Percentiles rank a stretch among this genome's conserved stretches.
These are phyloP conservation scores for Betula pendula DNA, from an alignment of 306 rosid species.

Conservation along the genomic window DNA sequence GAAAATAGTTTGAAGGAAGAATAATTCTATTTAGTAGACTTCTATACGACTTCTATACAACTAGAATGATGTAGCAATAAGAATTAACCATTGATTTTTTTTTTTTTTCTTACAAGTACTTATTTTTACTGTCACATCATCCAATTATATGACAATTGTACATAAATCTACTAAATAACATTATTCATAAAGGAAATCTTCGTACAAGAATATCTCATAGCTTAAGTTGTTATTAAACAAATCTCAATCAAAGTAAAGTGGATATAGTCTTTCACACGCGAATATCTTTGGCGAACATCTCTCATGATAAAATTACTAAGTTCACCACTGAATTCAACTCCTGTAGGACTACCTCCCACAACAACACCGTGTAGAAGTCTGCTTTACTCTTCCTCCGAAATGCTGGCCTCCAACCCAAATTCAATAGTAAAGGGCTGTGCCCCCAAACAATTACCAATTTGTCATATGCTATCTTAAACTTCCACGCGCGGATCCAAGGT, in stretches of 20 bases:
- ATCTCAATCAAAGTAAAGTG: constrained; percentile 95
- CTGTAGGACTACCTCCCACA: constrained; percentile 99
- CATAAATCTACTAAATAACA: too few relatives aligned
- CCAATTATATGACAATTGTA: too few relatives aligned
- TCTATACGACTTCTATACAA: too few relatives aligned
- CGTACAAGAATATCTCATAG: neutral
- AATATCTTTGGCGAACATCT: constrained; percentile 83
- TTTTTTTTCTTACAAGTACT: too few relatives aligned
- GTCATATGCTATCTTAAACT: constrained; percentile 73
- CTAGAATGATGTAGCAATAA: too few relatives aligned
- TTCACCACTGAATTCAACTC: constrained; percentile 98
- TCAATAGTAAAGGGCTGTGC: constrained; percentile 53
- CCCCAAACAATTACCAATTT: constrained; percentile 82
- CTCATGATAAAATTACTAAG: constrained; percentile 87
- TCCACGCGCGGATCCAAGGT: constrained; percentile 83
- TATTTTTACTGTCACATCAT: too few relatives aligned
- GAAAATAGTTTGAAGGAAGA: neutral
- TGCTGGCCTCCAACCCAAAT: constrained; percentile 55
- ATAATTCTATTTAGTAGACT: too few relatives aligned
- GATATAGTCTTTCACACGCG: constrained; percentile 87
- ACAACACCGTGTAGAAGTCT: constrained; percentile 93
- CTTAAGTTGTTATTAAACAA: constrained; percentile 24
- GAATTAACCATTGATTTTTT: too few relatives aligned
- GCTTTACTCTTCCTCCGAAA: constrained; percentile 66
- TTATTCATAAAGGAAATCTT: neutral